Evolutionary conservation across 2,329 filamentous ascomycete species (phyloP), one percentile per base, ranked within the genome.

Genomic region (Phialophora expanda): DNA sequence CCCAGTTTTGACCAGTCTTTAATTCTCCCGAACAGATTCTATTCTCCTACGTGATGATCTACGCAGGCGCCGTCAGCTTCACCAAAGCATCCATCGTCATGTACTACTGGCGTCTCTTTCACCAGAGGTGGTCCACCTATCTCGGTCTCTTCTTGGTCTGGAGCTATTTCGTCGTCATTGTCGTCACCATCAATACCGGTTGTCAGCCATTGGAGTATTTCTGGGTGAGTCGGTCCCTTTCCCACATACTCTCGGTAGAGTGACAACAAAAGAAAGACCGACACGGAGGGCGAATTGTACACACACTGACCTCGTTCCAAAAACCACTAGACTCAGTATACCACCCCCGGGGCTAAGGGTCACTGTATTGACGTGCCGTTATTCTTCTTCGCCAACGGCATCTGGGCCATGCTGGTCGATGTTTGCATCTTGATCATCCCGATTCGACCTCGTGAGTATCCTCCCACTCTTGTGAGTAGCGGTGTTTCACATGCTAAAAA

Each of bases 351-450:
- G 56, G 56, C 56, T 20, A 48, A 48, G 38, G 56, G 56, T 48
- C 56, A 58, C 34, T 58, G 56, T 46, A 58, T 58, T 46, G 34
- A 58, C 34, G 56, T 58, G 56, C 34, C 56, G 56, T 58, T 58
- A 28, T 58, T 58, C 56, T 58, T 58, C 56, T 58, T 58, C 56
- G 56, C 56, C 38, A 58, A 58, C 38, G 56, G 56, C 56, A 58
- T 58, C 56, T 58, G 56, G 56, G 56, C 56, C 56, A 58, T 58
- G 56, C 56, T 58, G 32, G 56, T 58, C 56, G 56, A 58, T 58
- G 56, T 58, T 46, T 58, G 56, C 41, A 58, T 58, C 41, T 58
- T 58, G 56, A 58, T 58, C 56, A 58, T 46, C 14, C 56, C 56
- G 14, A 58, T 58, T 28, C 56, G 56, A 58, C 56, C 56, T 20